Conservation (phyloP, 2,329 filamentous ascomycete genomes). For the Hortaea werneckii region DNA sequence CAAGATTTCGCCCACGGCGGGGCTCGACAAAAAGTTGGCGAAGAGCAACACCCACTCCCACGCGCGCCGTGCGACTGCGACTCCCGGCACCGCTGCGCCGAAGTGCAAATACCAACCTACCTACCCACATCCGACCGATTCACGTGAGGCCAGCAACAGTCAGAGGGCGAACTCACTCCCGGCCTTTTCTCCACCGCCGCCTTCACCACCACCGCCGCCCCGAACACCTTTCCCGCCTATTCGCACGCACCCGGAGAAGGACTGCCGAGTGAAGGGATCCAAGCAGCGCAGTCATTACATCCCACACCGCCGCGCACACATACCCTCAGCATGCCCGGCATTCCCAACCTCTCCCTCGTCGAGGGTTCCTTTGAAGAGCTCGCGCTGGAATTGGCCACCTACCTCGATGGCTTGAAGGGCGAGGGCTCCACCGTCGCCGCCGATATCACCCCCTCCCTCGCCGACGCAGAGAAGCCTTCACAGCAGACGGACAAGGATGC, state of each 20-base stretch:
- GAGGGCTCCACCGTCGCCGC: conserved; percentile 46
- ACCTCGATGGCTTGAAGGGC: conserved; percentile 69
- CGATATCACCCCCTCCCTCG: conserved; percentile 61
- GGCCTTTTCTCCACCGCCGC: no score
- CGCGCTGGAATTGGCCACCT: conserved; percentile 86
- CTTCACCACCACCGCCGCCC: no score
- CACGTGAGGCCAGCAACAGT: no score
- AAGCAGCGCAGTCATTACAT: no score
- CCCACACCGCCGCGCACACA: not conserved
- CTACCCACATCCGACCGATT: no score
- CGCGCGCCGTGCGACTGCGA: no score
- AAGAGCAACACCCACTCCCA: not conserved
- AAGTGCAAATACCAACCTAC: no score
- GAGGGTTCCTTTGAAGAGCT: conserved; percentile 93
- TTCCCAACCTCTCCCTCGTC: conserved; percentile 57
- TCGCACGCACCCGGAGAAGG: no score
- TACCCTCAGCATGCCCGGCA: conserved; percentile 44
- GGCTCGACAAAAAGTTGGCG: not conserved
- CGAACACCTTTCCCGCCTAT: no score
- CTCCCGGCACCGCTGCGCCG: no score
- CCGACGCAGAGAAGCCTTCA: conserved; percentile 28
- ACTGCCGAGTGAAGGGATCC: no score
- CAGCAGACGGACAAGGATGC: conserved; percentile 63
- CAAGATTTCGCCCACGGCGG: not conserved
- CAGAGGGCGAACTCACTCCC: no score